These are phyloP conservation scores for Gaultheria prostrata DNA, from an alignment of 148 eudicot genomes.

Conservation along the genomic window DNA sequence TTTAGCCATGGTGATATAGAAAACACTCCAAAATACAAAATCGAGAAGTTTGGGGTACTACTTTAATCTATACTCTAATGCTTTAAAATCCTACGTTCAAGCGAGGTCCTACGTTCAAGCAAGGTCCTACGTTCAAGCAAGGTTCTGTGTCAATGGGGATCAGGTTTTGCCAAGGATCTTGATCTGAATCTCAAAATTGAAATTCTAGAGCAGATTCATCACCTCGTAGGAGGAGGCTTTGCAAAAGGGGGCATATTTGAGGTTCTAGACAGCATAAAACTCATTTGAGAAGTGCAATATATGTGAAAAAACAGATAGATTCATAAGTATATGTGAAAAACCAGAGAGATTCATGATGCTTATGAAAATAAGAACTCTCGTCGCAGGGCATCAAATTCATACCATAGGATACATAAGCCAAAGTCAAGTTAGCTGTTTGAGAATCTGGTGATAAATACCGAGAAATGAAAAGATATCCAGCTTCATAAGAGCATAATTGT, in stretches of 20 bases:
- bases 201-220: conserved; percentile 4
- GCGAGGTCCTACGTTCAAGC: too few relatives aligned
- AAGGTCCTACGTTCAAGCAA: background rate
- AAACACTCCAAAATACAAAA: too few relatives aligned
- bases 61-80: too few relatives aligned
- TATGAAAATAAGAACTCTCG: background rate
- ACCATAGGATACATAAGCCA: background rate
- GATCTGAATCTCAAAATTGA: background rate
- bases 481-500: background rate
- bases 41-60: too few relatives aligned
- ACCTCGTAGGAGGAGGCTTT: background rate
- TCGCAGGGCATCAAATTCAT: background rate
- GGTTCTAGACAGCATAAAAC: background rate
- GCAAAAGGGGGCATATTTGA: background rate
- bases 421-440: background rate
- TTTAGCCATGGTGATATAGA: too few relatives aligned
- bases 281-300: background rate
- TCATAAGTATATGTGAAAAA: too few relatives aligned
- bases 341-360: background rate
- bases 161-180: background rate
- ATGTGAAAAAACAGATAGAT: background rate
- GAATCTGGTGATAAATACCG: background rate
- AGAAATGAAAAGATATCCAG: background rate
- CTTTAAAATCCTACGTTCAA: too few relatives aligned
- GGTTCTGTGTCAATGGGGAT: background rate